phyloP scores from a whole-genome alignment of 202 grass and related monocot genomes.

The Elaeis oleifera region DNA sequence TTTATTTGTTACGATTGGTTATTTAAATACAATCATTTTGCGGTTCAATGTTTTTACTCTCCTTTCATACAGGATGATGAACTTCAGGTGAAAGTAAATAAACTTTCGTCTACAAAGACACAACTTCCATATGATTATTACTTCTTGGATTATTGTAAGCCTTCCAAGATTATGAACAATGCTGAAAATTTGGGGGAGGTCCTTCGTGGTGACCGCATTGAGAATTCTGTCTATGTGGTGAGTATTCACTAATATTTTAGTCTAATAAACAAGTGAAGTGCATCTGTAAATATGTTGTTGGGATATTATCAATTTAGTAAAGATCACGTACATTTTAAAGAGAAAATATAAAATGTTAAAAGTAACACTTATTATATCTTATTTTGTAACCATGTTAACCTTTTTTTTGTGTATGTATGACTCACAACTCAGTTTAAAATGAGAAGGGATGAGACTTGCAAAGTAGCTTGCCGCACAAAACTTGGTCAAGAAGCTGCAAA shows the following conservation, averaged over 20 bases:
- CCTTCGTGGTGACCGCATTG: conserved; percentile 88
- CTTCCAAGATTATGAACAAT: conserved; percentile 57
- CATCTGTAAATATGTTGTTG: too few relatives aligned
- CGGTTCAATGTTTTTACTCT: conserved; percentile 6
- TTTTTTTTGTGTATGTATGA: conserved; percentile 4
- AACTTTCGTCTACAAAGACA: conserved; percentile 86
- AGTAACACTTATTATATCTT: too few relatives aligned
- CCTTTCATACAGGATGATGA: conserved; percentile 53
- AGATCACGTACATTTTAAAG: too few relatives aligned
- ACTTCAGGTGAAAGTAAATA: conserved; percentile 88
- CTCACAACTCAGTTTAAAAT: conserved; percentile 75
- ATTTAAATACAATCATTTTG: neutral
- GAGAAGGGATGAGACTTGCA: conserved; percentile 84
- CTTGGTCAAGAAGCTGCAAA: conserved; percentile 76
- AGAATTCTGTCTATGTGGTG: conserved; percentile 85
- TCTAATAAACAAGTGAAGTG: neutral
- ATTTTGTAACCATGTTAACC: neutral
- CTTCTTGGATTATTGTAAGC: conserved; percentile 90
- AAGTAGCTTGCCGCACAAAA: conserved; percentile 58
- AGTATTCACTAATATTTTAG: neutral
- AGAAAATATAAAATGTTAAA: too few relatives aligned
- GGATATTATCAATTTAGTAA: too few relatives aligned
- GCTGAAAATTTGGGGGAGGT: conserved; percentile 94
- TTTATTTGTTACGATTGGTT: too few relatives aligned
- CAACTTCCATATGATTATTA: conserved; percentile 96